Evolutionary conservation across 176 grass and related monocot genomes (phyloP), one percentile per base, ranked within the genome.

Genomic region (Cenchrus fungigraminus): DNA sequence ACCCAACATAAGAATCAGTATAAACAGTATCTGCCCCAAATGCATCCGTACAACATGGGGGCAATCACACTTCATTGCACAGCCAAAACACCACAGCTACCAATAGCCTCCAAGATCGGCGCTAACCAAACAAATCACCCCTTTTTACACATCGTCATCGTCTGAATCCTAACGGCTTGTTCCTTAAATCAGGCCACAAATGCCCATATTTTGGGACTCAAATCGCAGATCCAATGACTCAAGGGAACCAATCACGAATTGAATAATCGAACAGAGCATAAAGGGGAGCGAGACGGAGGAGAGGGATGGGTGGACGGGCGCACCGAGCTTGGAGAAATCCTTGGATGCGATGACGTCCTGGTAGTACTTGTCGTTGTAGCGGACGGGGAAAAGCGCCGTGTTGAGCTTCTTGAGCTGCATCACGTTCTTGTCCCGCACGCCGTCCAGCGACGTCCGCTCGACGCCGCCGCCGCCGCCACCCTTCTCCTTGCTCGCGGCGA

Each of bases 351-450:
- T 81, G 75, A 84, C 82, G 71, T 99, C 97, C 69, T 89, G 82
- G 86, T 99, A 99, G 88, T 99, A 99, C 82, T 99, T 99, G 56
- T 99, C 91, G 90, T 96, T 94, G 93, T 99, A 99, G 42, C 93
- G 88, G 60, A 99, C 93, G 1, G 93, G 97, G 90, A 99, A 99
- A 81, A 99, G 91, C 55, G 88, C 91, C 68, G 88, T 92, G 86
- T 96, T 99, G 61, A 96, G 91, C 90, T 99, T 99, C 93, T 96
- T 99, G 51, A 99, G 88, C 90, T 96, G 93, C 97, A 99, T 99
- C 74, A 99, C 74, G 88, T 99, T 99, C 90, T 99, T 96, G 75
- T 99, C 93, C 84, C 97, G 80, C 28, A 99, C 87, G 25, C 88
- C 91, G 72, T 99, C 97, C 64, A 99, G 90, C 79, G 90, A 94